These are phyloP conservation scores for Rachicladosporium sp. DNA, from an alignment of 2,329 filamentous ascomycete species.

Conservation along the genomic window DNA sequence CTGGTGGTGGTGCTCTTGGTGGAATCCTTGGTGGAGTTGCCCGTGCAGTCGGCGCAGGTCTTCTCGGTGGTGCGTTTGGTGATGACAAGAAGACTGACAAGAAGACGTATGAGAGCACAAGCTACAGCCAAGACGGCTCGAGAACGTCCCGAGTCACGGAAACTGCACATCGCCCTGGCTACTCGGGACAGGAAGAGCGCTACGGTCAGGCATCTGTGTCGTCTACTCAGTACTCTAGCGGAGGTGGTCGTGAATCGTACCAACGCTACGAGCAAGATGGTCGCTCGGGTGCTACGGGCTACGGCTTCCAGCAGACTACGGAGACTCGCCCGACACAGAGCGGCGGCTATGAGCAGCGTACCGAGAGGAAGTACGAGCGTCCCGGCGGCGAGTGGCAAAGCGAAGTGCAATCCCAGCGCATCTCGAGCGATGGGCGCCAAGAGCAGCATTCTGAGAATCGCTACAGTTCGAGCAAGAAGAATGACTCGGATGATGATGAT, in stretches of 20 bases:
- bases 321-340: slow-evolving; percentile 40
- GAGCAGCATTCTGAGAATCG: no score
- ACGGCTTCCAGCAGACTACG: slow-evolving; percentile 47
- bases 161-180: slow-evolving; percentile 38
- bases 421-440: slow-evolving; percentile 15
- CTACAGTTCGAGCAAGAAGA: slow-evolving; percentile 15
- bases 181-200: slow-evolving; percentile 18
- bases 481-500: slow-evolving; percentile 16
- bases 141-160: slow-evolving; percentile 50
- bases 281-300: slow-evolving; percentile 29
- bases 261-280: slow-evolving; percentile 46
- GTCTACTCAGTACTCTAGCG: slow-evolving; percentile 46
- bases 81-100: slow-evolving; percentile 36
- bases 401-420: slow-evolving; percentile 23
- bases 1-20: slow-evolving; percentile 53
- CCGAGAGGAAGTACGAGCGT: slow-evolving; percentile 40
- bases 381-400: slow-evolving; percentile 29
- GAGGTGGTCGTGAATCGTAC: slow-evolving; percentile 48
- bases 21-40: slow-evolving; percentile 60
- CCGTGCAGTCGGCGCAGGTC: slow-evolving; percentile 42
- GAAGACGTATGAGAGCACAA: slow-evolving; percentile 37
- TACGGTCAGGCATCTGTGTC: slow-evolving; percentile 51
- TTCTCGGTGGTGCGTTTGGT: slow-evolving; percentile 52
- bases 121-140: slow-evolving; percentile 47
- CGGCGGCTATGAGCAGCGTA: slow-evolving; percentile 47